A percentile compares a stretch with the other conserved stretches of the same genome.
These are phyloP conservation scores for Hirsutella rhossiliensis DNA, from an alignment of 2,329 filamentous ascomycete species.

Conservation along the genomic window DNA sequence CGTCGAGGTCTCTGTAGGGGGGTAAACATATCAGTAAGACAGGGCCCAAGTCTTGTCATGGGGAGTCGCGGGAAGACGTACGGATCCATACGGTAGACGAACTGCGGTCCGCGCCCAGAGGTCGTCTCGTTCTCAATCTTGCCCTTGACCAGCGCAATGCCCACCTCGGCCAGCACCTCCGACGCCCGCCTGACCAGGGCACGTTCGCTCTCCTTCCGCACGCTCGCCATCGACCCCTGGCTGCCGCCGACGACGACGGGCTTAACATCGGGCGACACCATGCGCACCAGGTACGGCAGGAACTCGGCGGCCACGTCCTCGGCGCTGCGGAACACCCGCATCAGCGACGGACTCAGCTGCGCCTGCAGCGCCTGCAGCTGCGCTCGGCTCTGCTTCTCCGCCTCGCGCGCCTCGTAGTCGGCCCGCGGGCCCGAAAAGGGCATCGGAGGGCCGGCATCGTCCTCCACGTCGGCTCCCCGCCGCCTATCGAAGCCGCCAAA, in stretches of 20 bases:
- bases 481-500: conserved; percentile 28
- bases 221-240: conserved; percentile 60
- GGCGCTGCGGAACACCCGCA: conserved; percentile 66
- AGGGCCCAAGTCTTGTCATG: not conserved
- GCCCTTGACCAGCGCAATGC: conserved; percentile 69
- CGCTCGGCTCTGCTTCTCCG: conserved; percentile 64
- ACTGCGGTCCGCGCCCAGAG: conserved; percentile 49
- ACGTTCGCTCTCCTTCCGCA: conserved; percentile 78
- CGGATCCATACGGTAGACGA: conserved; percentile 92
- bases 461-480: conserved; percentile 31
- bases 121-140: conserved; percentile 60
- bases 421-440: conserved; percentile 77
- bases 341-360: conserved; percentile 57
- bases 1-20: conserved; percentile 53
- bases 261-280: conserved; percentile 82
- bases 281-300: conserved; percentile 69
- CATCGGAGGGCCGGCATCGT: conserved; percentile 35
- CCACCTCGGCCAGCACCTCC: conserved; percentile 69
- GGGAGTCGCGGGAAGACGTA: conserved; percentile 34
- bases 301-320: conserved; percentile 72
- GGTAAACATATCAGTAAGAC: conserved; percentile 2
- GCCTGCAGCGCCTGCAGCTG: conserved; percentile 63
- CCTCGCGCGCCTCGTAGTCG: conserved; percentile 70
- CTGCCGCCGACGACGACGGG: conserved; percentile 72
- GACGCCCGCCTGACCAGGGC: conserved; percentile 69